phyloP scores from a whole-genome alignment of 257 asterid species.

The Solanum sejunctum region DNA sequence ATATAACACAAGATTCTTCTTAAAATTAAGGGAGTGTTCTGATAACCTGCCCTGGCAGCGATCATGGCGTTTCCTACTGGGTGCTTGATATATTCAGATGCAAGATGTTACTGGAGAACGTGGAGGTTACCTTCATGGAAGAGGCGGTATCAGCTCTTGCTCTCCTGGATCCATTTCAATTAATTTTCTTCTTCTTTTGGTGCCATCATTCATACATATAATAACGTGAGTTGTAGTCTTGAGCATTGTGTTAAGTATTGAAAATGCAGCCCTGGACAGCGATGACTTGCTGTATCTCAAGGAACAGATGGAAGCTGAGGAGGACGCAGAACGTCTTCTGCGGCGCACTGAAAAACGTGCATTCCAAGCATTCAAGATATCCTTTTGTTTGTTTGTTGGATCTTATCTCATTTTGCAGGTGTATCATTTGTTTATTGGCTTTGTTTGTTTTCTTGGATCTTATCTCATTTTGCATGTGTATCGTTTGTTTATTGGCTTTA shows the following conservation, averaged over 20 bases:
- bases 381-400: constrained; percentile 32
- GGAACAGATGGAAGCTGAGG: constrained; percentile 99
- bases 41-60: constrained; percentile 99
- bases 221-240: background rate
- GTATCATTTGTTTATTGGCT: background rate
- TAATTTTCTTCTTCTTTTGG: background rate
- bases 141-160: constrained; percentile 65
- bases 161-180: background rate
- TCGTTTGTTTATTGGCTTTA: background rate
- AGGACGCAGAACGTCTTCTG: constrained; percentile 94
- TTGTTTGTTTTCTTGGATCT: background rate
- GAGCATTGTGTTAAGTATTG: constrained; percentile 21
- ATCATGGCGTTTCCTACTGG: constrained; percentile 61
- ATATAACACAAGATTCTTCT: background rate
- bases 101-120: constrained; percentile 99
- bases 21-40: constrained; percentile 29
- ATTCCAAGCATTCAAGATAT: constrained; percentile 90
- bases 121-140: constrained; percentile 98
- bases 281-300: constrained; percentile 96
- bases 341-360: constrained; percentile 97
- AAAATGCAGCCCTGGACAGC: constrained; percentile 91
- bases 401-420: background rate
- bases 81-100: constrained; percentile 66
- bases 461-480: background rate
- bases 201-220: background rate